A percentile compares a stretch with the other conserved stretches of the same genome.
These are phyloP conservation scores for Reticulascus tulasneorum DNA, from an alignment of 2,329 filamentous ascomycete genomes.

Conservation along the genomic window DNA sequence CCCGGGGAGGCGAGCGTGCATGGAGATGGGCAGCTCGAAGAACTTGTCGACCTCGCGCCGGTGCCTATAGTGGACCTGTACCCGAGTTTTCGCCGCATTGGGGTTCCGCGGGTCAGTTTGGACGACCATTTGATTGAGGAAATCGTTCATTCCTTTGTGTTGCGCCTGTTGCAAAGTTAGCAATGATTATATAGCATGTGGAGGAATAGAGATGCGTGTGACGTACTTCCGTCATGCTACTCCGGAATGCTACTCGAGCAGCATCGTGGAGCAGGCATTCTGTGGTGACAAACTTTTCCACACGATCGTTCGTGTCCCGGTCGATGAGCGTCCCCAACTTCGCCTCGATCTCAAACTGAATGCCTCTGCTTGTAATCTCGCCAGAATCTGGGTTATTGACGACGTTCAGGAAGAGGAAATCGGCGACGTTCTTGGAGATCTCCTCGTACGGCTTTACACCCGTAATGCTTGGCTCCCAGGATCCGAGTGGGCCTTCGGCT, in stretches of 20 bases:
- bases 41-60: constrained; percentile 80
- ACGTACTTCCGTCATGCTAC: constrained; percentile 83
- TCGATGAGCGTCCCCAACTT: constrained; percentile 83
- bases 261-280: constrained; percentile 66
- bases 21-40: constrained; percentile 64
- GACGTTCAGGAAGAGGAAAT: constrained; percentile 73
- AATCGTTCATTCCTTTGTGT: constrained; percentile 80
- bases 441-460: constrained; percentile 70
- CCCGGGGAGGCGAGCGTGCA: constrained; percentile 58
- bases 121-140: constrained; percentile 67
- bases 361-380: constrained; percentile 59
- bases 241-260: constrained; percentile 67
- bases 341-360: constrained; percentile 88
- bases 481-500: constrained; percentile 36
- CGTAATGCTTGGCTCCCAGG: constrained; percentile 66
- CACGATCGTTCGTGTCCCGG: constrained; percentile 64
- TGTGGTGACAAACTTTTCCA: constrained; percentile 62
- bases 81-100: constrained; percentile 40
- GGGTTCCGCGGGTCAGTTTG: constrained; percentile 54
- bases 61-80: constrained; percentile 75
- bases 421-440: constrained; percentile 69
- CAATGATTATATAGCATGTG: not conserved
- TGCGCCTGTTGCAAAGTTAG: constrained; percentile 53
- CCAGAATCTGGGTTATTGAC: constrained; percentile 62
- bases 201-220: not conserved